phyloP scores from a whole-genome alignment of 768 basidiomycete genomes.

The Gyrodon lividus region DNA sequence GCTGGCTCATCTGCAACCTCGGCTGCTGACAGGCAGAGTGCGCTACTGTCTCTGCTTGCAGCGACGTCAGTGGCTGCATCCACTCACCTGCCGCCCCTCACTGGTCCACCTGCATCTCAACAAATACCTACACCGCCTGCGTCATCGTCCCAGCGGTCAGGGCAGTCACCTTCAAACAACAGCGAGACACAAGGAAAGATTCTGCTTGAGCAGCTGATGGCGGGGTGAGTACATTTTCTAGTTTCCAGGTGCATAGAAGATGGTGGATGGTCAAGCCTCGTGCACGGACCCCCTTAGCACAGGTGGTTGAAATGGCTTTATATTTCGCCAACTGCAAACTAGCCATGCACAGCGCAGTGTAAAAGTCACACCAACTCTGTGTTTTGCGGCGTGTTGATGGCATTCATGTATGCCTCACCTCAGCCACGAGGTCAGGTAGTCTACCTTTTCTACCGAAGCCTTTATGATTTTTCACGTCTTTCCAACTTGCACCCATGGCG shows the following conservation, averaged over 20 bases:
- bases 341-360: background rate
- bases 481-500: conserved; percentile 24
- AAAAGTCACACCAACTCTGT: background rate
- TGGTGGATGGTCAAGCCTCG: background rate
- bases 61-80: conserved; percentile 35
- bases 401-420: conserved; percentile 25
- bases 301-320: background rate
- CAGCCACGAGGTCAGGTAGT: conserved; percentile 23
- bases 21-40: conserved; percentile 68
- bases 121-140: conserved; percentile 73
- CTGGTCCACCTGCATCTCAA: conserved; percentile 40
- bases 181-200: conserved; percentile 72
- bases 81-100: conserved; percentile 15
- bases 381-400: conserved; percentile 12
- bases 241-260: background rate
- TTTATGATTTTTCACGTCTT: conserved; percentile 16
- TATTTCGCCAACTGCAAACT: background rate
- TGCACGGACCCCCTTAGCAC: conserved; percentile 7
- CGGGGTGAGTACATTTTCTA: conserved; percentile 54
- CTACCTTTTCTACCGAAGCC: conserved; percentile 23
- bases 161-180: conserved; percentile 50
- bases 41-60: conserved; percentile 66
- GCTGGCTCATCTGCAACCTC: conserved; percentile 35
- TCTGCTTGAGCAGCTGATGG: conserved; percentile 78
- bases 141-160: conserved; percentile 52